phyloP scores from a whole-genome alignment of 2,329 filamentous ascomycete species.

The Trichoderma asperellum region DNA sequence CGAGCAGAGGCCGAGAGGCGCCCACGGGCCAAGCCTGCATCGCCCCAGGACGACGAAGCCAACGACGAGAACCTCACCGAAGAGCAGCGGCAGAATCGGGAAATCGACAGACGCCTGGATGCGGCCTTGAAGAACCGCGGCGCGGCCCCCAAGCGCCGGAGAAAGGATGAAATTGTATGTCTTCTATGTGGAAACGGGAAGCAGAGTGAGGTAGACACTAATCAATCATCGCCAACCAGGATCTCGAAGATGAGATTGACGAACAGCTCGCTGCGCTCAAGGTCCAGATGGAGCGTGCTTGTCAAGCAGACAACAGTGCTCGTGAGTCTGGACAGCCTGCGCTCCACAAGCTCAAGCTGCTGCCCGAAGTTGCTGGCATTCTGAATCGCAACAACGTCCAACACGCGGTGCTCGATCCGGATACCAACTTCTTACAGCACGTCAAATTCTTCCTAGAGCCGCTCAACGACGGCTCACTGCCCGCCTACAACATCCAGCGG shows the following conservation, averaged over 20 bases:
- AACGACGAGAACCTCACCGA: slow-evolving; percentile 80
- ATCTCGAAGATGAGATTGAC: slow-evolving; percentile 88
- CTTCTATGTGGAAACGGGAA: too few species aligned
- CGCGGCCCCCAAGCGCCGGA: slow-evolving; percentile 64
- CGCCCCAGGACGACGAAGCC: slow-evolving; percentile 68
- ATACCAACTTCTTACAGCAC: slow-evolving; percentile 91
- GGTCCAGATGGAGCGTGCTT: slow-evolving; percentile 86
- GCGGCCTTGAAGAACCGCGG: slow-evolving; percentile 81
- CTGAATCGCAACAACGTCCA: slow-evolving; percentile 89
- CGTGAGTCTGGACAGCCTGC: slow-evolving; percentile 80
- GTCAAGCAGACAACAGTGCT: slow-evolving; percentile 81
- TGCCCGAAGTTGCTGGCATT: slow-evolving; percentile 85
- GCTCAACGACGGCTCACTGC: slow-evolving; percentile 88
- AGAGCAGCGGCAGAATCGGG: slow-evolving; percentile 80
- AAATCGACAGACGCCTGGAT: slow-evolving; percentile 85
- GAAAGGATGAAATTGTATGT: slow-evolving; percentile 84
- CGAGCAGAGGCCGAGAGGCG: slow-evolving; percentile 54
- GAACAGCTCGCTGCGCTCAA: slow-evolving; percentile 88
- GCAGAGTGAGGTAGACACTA: background rate
- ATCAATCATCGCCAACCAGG: slow-evolving; percentile 52
- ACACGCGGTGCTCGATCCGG: slow-evolving; percentile 84
- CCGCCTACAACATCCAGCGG: slow-evolving; percentile 96
- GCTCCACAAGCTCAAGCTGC: slow-evolving; percentile 88
- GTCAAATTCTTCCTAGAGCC: slow-evolving; percentile 98
- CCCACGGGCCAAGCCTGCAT: slow-evolving; percentile 48